Conservation (phyloP, 257 asterid genomes). For the Thymus quinquecostatus region DNA sequence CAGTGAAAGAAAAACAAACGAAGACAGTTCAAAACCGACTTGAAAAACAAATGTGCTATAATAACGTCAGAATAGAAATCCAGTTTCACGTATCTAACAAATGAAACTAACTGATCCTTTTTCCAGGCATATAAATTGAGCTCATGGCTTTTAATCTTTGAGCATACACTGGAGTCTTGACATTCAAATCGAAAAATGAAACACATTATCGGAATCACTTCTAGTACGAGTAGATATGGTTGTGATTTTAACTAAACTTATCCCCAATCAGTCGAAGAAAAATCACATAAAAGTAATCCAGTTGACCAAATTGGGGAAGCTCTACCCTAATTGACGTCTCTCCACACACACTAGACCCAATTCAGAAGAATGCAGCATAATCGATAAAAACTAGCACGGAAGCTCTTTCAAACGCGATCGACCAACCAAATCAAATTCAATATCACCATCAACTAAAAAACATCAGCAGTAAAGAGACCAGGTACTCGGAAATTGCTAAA, state of each 20-base stretch:
- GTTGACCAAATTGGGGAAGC: constrained; percentile 19
- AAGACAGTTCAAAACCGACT: constrained; percentile 17
- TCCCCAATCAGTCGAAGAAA: constrained; percentile 5
- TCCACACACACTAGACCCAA: constrained; percentile 4
- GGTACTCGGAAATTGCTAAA: background rate
- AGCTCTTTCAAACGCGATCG: constrained; percentile 13
- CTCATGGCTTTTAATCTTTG: background rate
- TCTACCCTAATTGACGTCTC: constrained; percentile 2
- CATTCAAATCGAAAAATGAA: constrained; percentile 12
- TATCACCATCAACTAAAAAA: background rate
- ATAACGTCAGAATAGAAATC: constrained; percentile 8
- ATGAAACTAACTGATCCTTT: background rate
- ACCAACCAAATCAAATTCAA: background rate
- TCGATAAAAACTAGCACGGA: background rate
- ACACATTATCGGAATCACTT: background rate
- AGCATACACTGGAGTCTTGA: background rate
- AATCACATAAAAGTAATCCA: constrained; percentile 1
- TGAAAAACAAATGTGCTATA: constrained; percentile 8
- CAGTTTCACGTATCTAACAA: background rate
- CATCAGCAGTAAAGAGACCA: background rate
- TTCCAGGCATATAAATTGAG: constrained; percentile 10
- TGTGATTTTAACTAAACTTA: background rate
- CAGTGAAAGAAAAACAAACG: background rate
- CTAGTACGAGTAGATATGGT: constrained; percentile 2
- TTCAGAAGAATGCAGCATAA: background rate